A percentile compares a stretch with the other conserved stretches of the same genome.
phyloP scores from a whole-genome alignment of 495 filamentous ascomycete genomes.

The Aspergillus egyptiacus region DNA sequence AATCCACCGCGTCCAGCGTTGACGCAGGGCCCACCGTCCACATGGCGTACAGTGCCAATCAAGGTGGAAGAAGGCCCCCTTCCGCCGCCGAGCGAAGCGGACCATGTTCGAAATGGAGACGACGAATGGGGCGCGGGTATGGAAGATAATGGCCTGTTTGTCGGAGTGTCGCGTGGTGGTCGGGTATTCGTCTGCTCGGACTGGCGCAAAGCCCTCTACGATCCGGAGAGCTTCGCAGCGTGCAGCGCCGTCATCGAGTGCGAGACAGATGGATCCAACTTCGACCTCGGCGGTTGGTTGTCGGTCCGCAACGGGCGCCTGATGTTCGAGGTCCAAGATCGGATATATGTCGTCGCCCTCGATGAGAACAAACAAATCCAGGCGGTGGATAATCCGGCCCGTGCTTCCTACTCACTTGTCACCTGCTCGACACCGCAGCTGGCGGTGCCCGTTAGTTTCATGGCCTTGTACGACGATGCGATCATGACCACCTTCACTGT shows the following conservation, averaged over 20 bases:
- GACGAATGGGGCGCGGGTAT: conserved; percentile 41
- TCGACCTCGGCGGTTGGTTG: conserved; percentile 38
- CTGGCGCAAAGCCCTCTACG: conserved; percentile 33
- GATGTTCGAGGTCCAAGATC: conserved; percentile 40
- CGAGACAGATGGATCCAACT: conserved; percentile 30
- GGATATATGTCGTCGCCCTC: conserved; percentile 32
- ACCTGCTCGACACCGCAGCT: conserved; percentile 34
- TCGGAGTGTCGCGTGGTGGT: conserved; percentile 34
- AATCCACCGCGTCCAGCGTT: conserved; percentile 13
- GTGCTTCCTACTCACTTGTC: conserved; percentile 32
- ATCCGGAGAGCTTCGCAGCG: conserved; percentile 15
- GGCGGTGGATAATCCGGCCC: conserved; percentile 19
- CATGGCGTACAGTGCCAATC: conserved; percentile 24
- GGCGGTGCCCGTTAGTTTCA: conserved; percentile 35
- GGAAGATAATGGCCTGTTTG: conserved; percentile 32
- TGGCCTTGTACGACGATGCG: conserved; percentile 35
- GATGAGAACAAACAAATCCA: conserved; percentile 30
- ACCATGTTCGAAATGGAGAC: conserved; percentile 25
- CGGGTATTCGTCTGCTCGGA: conserved; percentile 35
- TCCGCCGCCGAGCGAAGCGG: conserved; percentile 20
- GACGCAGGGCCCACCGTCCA: conserved; percentile 15
- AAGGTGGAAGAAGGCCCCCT: conserved; percentile 25
- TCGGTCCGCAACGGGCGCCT: conserved; percentile 36
- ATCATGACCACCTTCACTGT: conserved; percentile 39
- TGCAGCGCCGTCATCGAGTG: conserved; percentile 32